Base-by-base conservation (phyloP, 2,329 filamentous ascomycete genomes). In the Cordyceps cicadae region DNA sequence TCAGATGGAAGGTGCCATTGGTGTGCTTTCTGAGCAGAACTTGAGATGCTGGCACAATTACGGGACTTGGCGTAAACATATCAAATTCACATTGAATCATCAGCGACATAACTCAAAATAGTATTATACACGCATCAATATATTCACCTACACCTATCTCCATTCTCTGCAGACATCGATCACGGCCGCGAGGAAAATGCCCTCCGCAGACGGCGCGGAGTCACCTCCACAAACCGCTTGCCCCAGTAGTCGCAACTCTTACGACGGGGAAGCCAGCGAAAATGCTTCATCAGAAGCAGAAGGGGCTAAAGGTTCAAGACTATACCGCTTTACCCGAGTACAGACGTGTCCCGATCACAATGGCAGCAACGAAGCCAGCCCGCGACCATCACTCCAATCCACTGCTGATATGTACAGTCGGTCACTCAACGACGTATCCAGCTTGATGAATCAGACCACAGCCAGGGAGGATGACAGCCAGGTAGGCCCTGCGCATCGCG, bases 351-450 rank as follows among this genome's bases (percentile, higher is more conserved):
- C 32, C 11, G 21, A 39, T 32, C 54, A 39, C 21, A 50, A 11
- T 41, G 32, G 45, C 54, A 57, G 54, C 53, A 52, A 43, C 26
- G 45, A 56, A 49, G 48, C 6, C 3, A 61, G 54, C 29, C 52
- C 53, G 2, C 34, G 53, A 19, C 46, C 48, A 11, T 51, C 51
- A 14, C 17, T 51, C 3, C 51, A 54, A 26, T 43, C 51, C 14
- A 11, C 21, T 12, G 12, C 32, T 4, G 51, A 49, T 9, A 24
- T 41, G 34, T 60, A 54, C 45, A 60, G 58, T 43, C 45, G 58
- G 17, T 60, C 58, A 9, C 43, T 60, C 7, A 60, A 54, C 14
- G 51, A 60, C n/a, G 58, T 60, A 21, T 54, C 58, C 21, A 60
- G 41, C 26, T 32, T 43, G 32, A 50, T 50, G 32, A 32, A 49